Base-by-base conservation (phyloP, 352 stramenopile genomes). In the Phytopythium cucurbitacearum region DNA sequence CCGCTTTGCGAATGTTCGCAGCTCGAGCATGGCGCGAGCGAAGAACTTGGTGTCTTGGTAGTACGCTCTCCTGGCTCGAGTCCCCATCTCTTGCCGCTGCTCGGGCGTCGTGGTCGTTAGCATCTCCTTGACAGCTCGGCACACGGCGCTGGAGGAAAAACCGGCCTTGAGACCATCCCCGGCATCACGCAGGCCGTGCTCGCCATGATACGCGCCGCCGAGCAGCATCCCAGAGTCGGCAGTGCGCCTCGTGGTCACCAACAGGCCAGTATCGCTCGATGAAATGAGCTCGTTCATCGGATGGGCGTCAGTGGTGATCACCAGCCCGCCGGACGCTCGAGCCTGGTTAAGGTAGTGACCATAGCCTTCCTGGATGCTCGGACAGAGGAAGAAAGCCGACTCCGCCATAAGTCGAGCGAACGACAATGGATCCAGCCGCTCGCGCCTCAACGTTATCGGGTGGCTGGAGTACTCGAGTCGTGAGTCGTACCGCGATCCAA, bases 321-420 rank as follows among this genome's bases (percentile, higher is more conserved):
- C 59, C 2, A 80, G 48, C 9, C 57, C 72, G 2, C 69, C 67
- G 3, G 64, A 56, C 4, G 72, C 72, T 7, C 66, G 64, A 8
- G 67, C 69, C 38, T 83, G 72, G 47, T 83, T 83, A 44, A 83
- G 77, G 53, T 83, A 83, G 62, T 83, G 72, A 7, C 72, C 69
- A 45, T 76, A 85, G 3, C 74, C 74, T 68, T 85, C 74, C 44
- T 73, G 62, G 12, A 68, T 51, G 57, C 75, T 86, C 16, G 75
- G 61, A 38, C 75, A 83, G 50, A 86, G 58, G 40, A 83, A 82
- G 39, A 69, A 76, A 3, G 67, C 33, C 4, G 62, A 54, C 33
- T 80, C 67, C 1, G 68, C 56, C 40, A 84, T 64, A 6, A 86
- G 15, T 11, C 62, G 65, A 7, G 69, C 73, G 16, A 80, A 86